Evolutionary conservation across 352 stramenopile genomes (phyloP).

Genomic region (Globisporangium perplexum): DNA sequence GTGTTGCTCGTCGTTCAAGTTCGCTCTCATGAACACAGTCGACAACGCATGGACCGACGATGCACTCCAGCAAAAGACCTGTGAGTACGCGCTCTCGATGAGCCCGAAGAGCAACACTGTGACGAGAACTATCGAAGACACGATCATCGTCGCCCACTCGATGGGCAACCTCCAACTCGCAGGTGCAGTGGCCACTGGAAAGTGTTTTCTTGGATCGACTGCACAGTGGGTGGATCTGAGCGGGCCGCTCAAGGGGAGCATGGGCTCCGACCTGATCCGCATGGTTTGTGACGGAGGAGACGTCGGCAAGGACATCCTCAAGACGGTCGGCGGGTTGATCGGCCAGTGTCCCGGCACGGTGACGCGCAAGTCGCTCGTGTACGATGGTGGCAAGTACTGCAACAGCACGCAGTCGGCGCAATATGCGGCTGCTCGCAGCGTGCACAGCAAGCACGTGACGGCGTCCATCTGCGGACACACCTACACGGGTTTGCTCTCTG

Average conservation of each 20-base stretch:
- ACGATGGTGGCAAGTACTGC: conserved; percentile 22
- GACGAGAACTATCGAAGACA: conserved; percentile 44
- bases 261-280: conserved; percentile 41
- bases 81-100: conserved; percentile 26
- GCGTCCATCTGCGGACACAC: conserved; percentile 36
- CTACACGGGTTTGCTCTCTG: conserved; percentile 30
- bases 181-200: conserved; percentile 21
- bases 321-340: conserved; percentile 23
- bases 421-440: conserved; percentile 26
- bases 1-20: conserved; percentile 55
- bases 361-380: conserved; percentile 28
- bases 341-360: conserved; percentile 25
- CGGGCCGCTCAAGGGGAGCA: conserved; percentile 36
- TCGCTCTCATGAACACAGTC: conserved; percentile 37
- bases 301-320: conserved; percentile 20
- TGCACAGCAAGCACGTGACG: conserved; percentile 24
- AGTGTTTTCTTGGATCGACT: conserved; percentile 12
- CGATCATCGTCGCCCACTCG: conserved; percentile 58
- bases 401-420: conserved; percentile 14
- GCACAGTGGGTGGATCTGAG: conserved; percentile 35
- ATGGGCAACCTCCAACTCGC: conserved; percentile 54
- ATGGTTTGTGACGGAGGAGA: conserved; percentile 21
- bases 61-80: conserved; percentile 29
- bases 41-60: conserved; percentile 40
- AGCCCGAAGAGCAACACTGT: conserved; percentile 26